phyloP scores from a whole-genome alignment of 1,284 basidiomycete species.

The Kwoniella shivajii region DNA sequence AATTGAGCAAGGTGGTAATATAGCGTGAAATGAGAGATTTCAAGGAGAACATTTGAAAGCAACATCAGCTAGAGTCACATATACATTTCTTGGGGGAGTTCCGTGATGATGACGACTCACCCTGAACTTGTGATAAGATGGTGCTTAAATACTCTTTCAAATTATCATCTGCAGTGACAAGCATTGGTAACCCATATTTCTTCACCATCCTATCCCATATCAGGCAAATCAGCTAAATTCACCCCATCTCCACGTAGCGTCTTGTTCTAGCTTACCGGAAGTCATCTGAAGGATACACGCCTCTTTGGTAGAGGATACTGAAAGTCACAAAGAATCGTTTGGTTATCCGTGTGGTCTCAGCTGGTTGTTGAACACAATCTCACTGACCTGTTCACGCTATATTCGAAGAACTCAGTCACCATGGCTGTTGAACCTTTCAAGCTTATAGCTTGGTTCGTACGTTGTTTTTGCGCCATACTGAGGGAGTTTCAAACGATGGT shows the following conservation, averaged over 20 bases:
- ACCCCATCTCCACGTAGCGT: neutral
- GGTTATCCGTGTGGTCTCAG: too few species aligned
- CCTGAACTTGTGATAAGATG: constrained; percentile 86
- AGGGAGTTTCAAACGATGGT: too few species aligned
- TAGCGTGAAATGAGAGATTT: too few species aligned
- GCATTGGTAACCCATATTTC: constrained; percentile 95
- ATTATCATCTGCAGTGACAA: constrained; percentile 89
- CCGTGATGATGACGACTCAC: too few species aligned
- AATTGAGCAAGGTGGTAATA: neutral
- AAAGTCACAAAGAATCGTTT: neutral
- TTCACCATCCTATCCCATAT: constrained; percentile 82
- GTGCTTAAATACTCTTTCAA: constrained; percentile 90
- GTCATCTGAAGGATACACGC: constrained; percentile 96
- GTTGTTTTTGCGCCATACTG: constrained; percentile 52
- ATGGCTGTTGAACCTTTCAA: constrained; percentile 92
- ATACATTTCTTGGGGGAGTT: too few species aligned
- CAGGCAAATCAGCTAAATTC: neutral
- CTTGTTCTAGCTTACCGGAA: constrained; percentile 58
- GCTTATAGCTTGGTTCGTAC: constrained; percentile 65
- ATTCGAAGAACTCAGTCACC: constrained; percentile 99
- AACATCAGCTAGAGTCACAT: too few species aligned
- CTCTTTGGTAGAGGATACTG: constrained; percentile 94
- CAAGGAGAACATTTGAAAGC: too few species aligned
- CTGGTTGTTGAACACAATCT: too few species aligned
- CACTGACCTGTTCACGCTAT: constrained; percentile 87